Evolutionary conservation across 345 rosid species (phyloP).

Genomic region (Stellera chamaejasme): DNA sequence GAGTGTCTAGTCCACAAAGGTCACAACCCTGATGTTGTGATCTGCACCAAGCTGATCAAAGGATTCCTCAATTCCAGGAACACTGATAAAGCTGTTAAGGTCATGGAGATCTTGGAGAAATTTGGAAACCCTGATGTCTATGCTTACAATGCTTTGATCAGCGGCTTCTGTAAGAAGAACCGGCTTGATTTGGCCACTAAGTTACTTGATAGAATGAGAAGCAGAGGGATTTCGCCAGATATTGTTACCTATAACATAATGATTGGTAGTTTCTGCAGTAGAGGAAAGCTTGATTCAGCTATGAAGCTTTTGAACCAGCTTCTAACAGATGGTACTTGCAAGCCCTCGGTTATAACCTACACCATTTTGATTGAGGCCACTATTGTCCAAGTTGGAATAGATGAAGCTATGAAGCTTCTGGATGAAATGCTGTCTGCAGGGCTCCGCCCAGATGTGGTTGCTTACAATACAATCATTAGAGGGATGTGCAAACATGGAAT

Average conservation of each 20-base stretch:
- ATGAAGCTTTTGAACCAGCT: conserved; percentile 50
- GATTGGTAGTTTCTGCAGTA: conserved; percentile 64
- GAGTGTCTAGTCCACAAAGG: conserved; percentile 59
- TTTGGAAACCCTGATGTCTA: conserved; percentile 67
- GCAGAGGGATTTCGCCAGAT: conserved; percentile 58
- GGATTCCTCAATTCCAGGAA: conserved; percentile 52
- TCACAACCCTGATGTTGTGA: conserved; percentile 54
- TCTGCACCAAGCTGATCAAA: conserved; percentile 76
- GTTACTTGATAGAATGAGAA: conserved; percentile 62
- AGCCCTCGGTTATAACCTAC: conserved; percentile 72
- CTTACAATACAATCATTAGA: conserved; percentile 60
- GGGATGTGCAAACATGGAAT: conserved; percentile 73
- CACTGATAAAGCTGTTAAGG: conserved; percentile 50
- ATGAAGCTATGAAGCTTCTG: conserved; percentile 60
- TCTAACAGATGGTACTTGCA: conserved; percentile 41
- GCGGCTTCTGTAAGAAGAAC: conserved; percentile 73
- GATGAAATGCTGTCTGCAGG: conserved; percentile 74
- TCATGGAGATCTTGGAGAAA: conserved; percentile 69
- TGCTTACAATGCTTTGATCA: conserved; percentile 74
- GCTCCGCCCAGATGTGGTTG: conserved; percentile 54
- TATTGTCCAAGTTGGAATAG: conserved; percentile 44
- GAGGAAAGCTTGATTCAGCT: conserved; percentile 65
- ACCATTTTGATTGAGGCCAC: conserved; percentile 81
- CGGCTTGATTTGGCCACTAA: conserved; percentile 47
- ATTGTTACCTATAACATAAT: conserved; percentile 75